Evolutionary conservation across 164 flowering plant species (phyloP).

Genomic region (Akebia trifoliata): DNA sequence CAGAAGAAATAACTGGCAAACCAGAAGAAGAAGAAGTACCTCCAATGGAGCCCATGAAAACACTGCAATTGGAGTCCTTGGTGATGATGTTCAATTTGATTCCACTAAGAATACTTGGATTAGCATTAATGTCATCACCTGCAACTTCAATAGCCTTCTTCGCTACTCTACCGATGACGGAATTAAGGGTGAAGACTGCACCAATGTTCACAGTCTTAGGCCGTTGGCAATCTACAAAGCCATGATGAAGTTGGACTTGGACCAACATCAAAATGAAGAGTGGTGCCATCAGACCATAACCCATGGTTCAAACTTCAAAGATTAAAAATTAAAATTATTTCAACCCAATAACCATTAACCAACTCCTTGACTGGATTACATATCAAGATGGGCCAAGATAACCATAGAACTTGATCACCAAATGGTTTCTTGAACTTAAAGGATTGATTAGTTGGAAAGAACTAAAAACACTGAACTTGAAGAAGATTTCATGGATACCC

Average conservation of each 20-base stretch:
- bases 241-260: slow-evolving; percentile 17
- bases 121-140: slow-evolving; percentile 51
- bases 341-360: slow-evolving; percentile 10
- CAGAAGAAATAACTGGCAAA: neutral
- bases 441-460: neutral
- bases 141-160: slow-evolving; percentile 63
- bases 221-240: slow-evolving; percentile 27
- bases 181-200: slow-evolving; percentile 59
- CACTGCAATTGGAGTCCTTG: slow-evolving; percentile 52
- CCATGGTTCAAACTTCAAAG: slow-evolving; percentile 15
- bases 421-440: neutral
- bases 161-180: slow-evolving; percentile 73
- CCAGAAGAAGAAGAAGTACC: slow-evolving; percentile 32
- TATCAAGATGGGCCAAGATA: neutral
- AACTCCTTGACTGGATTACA: too few species aligned
- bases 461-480: neutral
- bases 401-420: neutral
- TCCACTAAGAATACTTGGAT: slow-evolving; percentile 49
- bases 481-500: neutral
- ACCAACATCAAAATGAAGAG: slow-evolving; percentile 26
- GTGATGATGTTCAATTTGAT: slow-evolving; percentile 39
- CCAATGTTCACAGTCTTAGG: slow-evolving; percentile 59
- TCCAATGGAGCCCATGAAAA: slow-evolving; percentile 53
- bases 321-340: slow-evolving; percentile 1
- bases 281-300: slow-evolving; percentile 8